These are phyloP conservation scores for Xylariaceae sp. DNA, from an alignment of 2,329 filamentous ascomycete genomes.

Conservation along the genomic window DNA sequence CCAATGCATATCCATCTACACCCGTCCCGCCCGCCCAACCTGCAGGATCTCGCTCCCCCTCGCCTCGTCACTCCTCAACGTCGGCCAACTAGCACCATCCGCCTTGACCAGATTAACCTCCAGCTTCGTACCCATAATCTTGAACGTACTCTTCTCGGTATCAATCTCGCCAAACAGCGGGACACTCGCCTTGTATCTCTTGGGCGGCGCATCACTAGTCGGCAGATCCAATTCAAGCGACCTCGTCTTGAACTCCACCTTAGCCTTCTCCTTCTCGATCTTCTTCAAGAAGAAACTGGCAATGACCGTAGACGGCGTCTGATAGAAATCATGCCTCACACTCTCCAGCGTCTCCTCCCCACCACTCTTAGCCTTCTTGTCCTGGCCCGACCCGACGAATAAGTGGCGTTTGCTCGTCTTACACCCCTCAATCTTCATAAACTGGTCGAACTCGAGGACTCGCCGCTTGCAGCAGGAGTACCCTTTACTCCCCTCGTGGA, in stretches of 20 bases:
- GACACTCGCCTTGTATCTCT: slow-evolving; percentile 73
- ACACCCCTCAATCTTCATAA: slow-evolving; percentile 93
- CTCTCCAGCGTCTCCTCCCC: slow-evolving; percentile 74
- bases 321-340: slow-evolving; percentile 90
- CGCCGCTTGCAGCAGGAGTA: slow-evolving; percentile 95
- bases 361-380: slow-evolving; percentile 40
- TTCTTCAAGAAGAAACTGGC: slow-evolving; percentile 96
- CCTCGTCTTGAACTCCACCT: slow-evolving; percentile 64
- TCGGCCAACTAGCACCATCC: slow-evolving; percentile 79
- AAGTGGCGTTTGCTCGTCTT: slow-evolving; percentile 77
- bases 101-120: slow-evolving; percentile 73
- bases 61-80: slow-evolving; percentile 74
- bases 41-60: slow-evolving; percentile 78
- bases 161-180: slow-evolving; percentile 78
- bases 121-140: slow-evolving; percentile 84
- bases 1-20: slow-evolving; percentile 27
- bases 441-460: slow-evolving; percentile 96
- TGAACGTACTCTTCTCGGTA: slow-evolving; percentile 69
- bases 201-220: slow-evolving; percentile 74
- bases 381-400: slow-evolving; percentile 75
- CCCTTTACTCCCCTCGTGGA: slow-evolving; percentile 97
- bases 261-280: slow-evolving; percentile 78
- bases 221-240: slow-evolving; percentile 74
- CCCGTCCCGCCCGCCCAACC: slow-evolving; percentile 72
- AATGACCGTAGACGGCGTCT: slow-evolving; percentile 80